phyloP scores from a whole-genome alignment of 163 green algal genomes.

The Chloroidium sp. region DNA sequence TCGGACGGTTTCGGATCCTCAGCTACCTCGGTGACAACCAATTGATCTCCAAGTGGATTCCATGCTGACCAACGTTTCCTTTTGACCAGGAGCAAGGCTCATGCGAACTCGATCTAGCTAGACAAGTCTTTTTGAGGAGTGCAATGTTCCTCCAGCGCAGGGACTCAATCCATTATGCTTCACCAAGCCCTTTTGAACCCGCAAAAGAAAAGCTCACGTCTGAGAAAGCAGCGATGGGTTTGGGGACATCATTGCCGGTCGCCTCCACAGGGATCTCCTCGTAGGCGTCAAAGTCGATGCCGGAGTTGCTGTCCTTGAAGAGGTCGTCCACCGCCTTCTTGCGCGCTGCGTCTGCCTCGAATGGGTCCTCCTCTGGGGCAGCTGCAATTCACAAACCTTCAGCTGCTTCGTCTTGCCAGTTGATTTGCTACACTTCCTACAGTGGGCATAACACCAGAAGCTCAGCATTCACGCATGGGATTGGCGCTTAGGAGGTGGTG shows the following conservation, averaged over 20 bases:
- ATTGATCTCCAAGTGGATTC: too few relatives aligned
- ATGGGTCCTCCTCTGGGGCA: constrained; percentile 15
- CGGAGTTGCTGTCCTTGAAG: constrained; percentile 81
- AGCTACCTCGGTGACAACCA: too few relatives aligned
- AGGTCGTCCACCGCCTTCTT: constrained; percentile 61
- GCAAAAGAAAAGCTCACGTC: constrained; percentile 25
- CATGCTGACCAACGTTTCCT: too few relatives aligned
- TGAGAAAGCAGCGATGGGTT: constrained; percentile 76
- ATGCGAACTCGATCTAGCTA: too few relatives aligned
- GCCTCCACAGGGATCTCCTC: constrained; percentile 96
- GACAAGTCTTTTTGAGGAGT: too few relatives aligned
- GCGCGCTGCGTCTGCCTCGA: constrained; percentile 24
- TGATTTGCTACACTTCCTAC: background rate
- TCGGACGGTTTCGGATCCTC: too few relatives aligned
- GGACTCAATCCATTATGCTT: too few relatives aligned
- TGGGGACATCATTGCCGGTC: constrained; percentile 71
- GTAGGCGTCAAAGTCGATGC: constrained; percentile 98
- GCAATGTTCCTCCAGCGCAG: too few relatives aligned
- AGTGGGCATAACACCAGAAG: background rate
- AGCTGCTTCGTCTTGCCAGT: background rate
- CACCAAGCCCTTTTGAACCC: too few relatives aligned
- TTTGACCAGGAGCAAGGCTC: too few relatives aligned
- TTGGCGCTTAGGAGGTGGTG: too few relatives aligned
- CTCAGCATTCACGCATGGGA: too few relatives aligned
- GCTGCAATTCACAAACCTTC: background rate